Evolutionary conservation across 768 basidiomycete genomes (phyloP), one percentile per base, ranked within the genome.

Genomic region (Collybiopsis luxurians): DNA sequence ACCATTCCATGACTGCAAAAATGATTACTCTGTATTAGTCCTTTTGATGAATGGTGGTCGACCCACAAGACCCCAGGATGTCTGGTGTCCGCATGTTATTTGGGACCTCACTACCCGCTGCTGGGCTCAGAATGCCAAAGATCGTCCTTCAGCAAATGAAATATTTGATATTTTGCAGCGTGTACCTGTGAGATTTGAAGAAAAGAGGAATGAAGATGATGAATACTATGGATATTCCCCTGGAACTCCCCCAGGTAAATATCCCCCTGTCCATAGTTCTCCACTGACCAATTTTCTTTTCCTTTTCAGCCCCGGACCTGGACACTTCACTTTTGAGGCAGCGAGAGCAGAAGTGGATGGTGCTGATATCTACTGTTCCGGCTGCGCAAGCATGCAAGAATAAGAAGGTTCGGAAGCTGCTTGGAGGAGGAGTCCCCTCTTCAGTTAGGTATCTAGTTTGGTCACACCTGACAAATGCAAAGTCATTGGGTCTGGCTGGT

Each of bases 381-480:
- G 73, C 90, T 0, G 70, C 83, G 2, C 84, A 87, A 61, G 81
- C 88, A 1, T 78, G 84, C 49, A 93, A 89, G 75, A 87, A 73
- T 67, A 92, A 92, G 71, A 94, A 93, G 65, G 77, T 92, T 11
- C 79, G 82, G 60, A 87, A 86, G 63, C 70, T 95, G 6, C 62
- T 93, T 28, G 71, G 85, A 43, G 89, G 92, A n/a, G 84, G 85
- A 36, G 88, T 95, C 0, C 92, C 92, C 0, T 84, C 88, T 10
- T 90, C 87, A 10, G 90, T 95, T 23, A 79, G 92, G 10, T 93
- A 91, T 61, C 80, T 86, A 13, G 91, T 93, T 2, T 95, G 92
- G 92, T 83, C 84, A 17, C 85, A 87, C 66, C 69, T 94, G 11
- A 87, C 86, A 5, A 88, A 93, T 65, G 87, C 86, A 61, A 89